Conservation (phyloP, 2,329 filamentous ascomycete species). For the Ophiostoma quercus region DNA sequence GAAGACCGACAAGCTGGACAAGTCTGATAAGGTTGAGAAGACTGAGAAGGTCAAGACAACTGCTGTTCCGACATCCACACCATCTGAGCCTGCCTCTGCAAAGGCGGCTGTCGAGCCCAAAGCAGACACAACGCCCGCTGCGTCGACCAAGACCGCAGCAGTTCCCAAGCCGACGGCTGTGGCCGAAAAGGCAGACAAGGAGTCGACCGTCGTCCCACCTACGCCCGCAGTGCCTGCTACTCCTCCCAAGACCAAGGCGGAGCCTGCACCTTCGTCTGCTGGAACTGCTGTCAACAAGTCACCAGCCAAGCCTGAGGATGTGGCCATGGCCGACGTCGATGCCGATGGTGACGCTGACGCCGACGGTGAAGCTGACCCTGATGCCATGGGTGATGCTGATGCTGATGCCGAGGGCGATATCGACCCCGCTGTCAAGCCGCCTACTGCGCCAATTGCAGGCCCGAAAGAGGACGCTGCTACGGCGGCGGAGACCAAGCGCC, state of each 20-base stretch:
- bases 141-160: not conserved
- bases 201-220: not conserved
- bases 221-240: not conserved
- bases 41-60: not conserved
- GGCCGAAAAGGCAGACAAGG: not conserved
- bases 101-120: not conserved
- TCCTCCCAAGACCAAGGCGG: not conserved
- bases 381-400: not conserved
- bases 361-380: not conserved
- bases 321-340: not conserved
- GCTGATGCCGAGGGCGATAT: not conserved
- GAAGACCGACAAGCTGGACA: not conserved
- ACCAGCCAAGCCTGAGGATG: slow-evolving; percentile 15
- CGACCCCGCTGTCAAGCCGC: not conserved
- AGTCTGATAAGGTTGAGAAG: not conserved
- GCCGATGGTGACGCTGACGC: no score
- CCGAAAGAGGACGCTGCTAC: not conserved
- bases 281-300: not conserved
- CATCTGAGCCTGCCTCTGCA: not conserved
- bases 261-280: not conserved
- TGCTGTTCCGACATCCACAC: not conserved
- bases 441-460: not conserved
- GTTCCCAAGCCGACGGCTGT: not conserved
- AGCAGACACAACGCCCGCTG: not conserved
- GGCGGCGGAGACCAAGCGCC: not conserved